A percentile compares a stretch with the other conserved stretches of the same genome.
Conservation (phyloP, 139 green algal genomes). For the Closterium sp. region DNA sequence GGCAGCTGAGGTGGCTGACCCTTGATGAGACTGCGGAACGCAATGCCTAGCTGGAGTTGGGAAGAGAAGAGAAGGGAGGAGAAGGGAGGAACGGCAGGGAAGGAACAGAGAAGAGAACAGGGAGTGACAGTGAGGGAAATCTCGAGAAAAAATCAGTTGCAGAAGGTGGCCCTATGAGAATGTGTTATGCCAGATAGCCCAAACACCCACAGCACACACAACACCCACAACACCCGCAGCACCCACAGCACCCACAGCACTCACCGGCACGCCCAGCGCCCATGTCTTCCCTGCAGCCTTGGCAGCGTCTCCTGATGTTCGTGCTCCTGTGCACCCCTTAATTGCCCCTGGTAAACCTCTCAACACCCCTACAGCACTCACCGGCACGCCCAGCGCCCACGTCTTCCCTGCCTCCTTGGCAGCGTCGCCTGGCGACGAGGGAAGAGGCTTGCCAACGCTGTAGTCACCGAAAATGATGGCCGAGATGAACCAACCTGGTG, state of each 20-base stretch:
- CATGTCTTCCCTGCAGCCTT: neutral
- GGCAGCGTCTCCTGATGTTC: neutral
- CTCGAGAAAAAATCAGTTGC: too few relatives aligned
- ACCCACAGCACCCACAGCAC: neutral
- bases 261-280: neutral
- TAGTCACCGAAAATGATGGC: constrained; percentile 27
- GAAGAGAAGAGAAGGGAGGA: neutral
- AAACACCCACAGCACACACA: too few relatives aligned
- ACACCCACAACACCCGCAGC: too few relatives aligned
- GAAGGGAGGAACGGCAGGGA: too few relatives aligned
- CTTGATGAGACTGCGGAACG: constrained; percentile 29
- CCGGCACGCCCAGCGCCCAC: constrained; percentile 32
- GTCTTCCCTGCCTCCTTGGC: constrained; percentile 4
- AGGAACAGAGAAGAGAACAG: too few relatives aligned
- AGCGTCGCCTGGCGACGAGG: neutral
- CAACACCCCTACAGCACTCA: neutral
- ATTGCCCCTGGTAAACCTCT: neutral
- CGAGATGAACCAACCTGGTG: constrained; percentile 15
- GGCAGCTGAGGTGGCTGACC: neutral
- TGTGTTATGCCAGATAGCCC: too few relatives aligned
- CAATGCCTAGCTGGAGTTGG: constrained; percentile 46
- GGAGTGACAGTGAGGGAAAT: too few relatives aligned
- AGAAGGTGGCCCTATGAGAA: too few relatives aligned
- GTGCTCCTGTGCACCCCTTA: neutral
- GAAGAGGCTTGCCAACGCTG: constrained; percentile 14